Base-by-base conservation (phyloP, 352 stramenopile species). In the Phytophthora rubi region DNA sequence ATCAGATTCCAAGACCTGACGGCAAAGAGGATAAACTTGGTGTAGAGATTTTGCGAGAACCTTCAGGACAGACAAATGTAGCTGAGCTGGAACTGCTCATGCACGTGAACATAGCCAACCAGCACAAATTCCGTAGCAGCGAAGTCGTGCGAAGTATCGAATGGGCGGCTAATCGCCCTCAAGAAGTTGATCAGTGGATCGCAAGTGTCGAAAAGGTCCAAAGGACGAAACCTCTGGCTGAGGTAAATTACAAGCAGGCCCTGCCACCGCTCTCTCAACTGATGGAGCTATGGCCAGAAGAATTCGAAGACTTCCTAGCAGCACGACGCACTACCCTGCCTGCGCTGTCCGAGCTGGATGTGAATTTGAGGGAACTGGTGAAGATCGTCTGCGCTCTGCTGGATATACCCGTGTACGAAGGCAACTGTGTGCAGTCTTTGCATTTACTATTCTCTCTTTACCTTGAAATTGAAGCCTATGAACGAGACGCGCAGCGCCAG, bases 391-490 rank as follows among this genome's bases (percentile, higher is more conserved):
- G 95, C 63, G 88, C 83, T 3, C 53, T 98, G 18, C 68, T 98
- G 35, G 96, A 98, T 68, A 97, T 99, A 42, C 96, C 96, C 6
- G 90, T 98, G 23, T 89, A 97, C 72, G 68, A 81, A 57, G 72
- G 71, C 1, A 80, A 85, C n/a, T 70, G 92, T 26, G 68, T 98
- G 55, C 84, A 98, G 66, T 95, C 88, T 42, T 79, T 99, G 28
- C 94, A 98, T 78, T 62, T 96, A 3, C 75, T 99, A 21, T 98
- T 99, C 47, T 93, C 86, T 7, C 69, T 98, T 28, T 99, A 94
- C 65, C 63, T 83, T 54, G 89, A 97, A 68, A 92, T 95, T 18
- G 61, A 84, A 33, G 45, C 54, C 44, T 88, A 89, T 70, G 80
- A 92, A 70, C 80, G 73, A 66, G 73, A 89, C 70, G 49, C 69